phyloP scores from a whole-genome alignment of 2,329 filamentous ascomycete species.

The Venturia oleaginea region DNA sequence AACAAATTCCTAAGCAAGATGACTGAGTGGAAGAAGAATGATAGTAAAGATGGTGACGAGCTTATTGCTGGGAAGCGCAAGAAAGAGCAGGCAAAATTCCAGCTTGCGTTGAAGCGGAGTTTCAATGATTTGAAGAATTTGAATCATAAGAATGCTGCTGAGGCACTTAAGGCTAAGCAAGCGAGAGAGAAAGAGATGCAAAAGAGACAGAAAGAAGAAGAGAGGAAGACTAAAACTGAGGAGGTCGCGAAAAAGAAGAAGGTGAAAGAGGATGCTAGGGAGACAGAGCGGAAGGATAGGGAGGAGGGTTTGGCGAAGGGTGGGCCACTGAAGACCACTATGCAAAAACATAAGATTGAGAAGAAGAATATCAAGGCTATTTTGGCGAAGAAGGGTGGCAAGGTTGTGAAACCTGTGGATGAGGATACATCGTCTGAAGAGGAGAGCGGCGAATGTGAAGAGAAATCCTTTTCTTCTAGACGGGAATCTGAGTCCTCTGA shows the following conservation, averaged over 20 bases:
- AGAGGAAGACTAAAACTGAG: neutral
- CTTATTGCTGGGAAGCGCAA: neutral
- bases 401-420: neutral
- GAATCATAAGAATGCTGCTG: neutral
- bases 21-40: neutral
- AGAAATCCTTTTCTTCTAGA: too few species aligned
- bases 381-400: neutral
- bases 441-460: neutral
- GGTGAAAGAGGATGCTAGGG: neutral
- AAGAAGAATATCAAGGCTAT: neutral
- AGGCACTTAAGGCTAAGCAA: neutral
- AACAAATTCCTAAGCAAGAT: neutral
- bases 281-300: neutral
- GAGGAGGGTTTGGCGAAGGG: neutral
- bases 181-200: neutral
- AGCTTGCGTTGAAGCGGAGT: neutral
- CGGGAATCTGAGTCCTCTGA: neutral
- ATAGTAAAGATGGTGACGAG: neutral
- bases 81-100: neutral
- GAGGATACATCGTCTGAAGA: conserved; percentile 1
- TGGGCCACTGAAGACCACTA: neutral
- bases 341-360: neutral
- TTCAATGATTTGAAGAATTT: neutral
- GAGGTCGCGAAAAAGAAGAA: neutral
- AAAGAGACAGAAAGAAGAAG: neutral